Evolutionary conservation across 208 protist genomes (phyloP).

Genomic region (Polymyxa betae): DNA sequence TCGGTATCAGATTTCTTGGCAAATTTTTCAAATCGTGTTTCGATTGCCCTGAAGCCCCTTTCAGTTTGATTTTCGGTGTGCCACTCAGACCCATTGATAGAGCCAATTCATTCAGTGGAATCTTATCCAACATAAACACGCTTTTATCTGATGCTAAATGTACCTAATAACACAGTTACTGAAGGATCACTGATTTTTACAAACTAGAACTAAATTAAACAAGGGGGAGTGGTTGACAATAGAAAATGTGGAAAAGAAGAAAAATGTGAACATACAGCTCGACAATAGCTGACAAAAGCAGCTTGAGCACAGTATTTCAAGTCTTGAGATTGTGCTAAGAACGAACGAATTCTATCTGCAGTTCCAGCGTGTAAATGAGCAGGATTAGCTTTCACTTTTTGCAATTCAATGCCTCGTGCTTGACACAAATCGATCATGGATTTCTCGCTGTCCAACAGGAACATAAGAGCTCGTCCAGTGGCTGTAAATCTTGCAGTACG

Average conservation of each 20-base stretch:
- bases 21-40: not conserved
- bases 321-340: conserved; percentile 38
- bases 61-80: not conserved
- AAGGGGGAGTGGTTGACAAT: too few relatives aligned
- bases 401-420: not conserved
- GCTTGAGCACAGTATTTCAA: conserved; percentile 53
- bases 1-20: not conserved
- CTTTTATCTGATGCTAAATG: conserved; percentile 44
- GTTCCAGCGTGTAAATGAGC: conserved; percentile 34
- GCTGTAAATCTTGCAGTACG: conserved; percentile 84
- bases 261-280: conserved; percentile 1
- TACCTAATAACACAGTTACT: too few relatives aligned
- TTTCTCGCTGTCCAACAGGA: conserved; percentile 84
- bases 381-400: not conserved
- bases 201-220: too few relatives aligned
- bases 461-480: conserved; percentile 86
- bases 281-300: conserved; percentile 48
- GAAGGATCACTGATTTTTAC: too few relatives aligned
- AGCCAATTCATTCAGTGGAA: conserved; percentile 36
- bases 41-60: not conserved
- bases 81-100: conserved; percentile 27
- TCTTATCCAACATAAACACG: conserved; percentile 50
- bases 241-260: too few relatives aligned
- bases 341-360: not conserved
- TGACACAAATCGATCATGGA: conserved; percentile 64